Conservation (phyloP, 2,329 filamentous ascomycete genomes). For the Cercospora zeae-maydis region DNA sequence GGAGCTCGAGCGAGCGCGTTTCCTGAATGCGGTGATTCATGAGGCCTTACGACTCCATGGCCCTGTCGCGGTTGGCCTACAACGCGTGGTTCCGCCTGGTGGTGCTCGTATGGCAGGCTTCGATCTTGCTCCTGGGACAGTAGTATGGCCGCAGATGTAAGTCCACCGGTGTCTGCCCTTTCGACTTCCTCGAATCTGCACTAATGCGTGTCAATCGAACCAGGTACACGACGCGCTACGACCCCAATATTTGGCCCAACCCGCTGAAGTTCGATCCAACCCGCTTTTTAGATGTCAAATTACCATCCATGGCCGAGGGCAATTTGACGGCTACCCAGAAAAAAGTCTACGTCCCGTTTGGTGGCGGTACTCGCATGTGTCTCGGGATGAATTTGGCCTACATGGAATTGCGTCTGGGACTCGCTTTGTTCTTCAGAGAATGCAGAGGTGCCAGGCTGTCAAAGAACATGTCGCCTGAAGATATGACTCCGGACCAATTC, state of each 20-base stretch:
- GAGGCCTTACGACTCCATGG: conserved; percentile 41
- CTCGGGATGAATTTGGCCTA: conserved; percentile 22
- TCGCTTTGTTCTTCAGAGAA: conserved; percentile 26
- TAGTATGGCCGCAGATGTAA: conserved; percentile 23
- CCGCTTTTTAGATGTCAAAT: conserved; percentile 19
- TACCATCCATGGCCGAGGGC: conserved; percentile 20
- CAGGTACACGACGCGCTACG: conserved; percentile 22
- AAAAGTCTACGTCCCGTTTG: conserved; percentile 24
- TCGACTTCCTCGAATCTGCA: not conserved
- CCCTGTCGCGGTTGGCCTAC: conserved; percentile 36
- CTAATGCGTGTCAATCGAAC: not conserved
- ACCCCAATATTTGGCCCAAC: conserved; percentile 21
- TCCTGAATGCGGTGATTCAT: conserved; percentile 40
- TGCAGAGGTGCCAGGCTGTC: conserved; percentile 22
- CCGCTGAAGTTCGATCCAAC: conserved; percentile 18
- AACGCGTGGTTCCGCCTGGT: conserved; percentile 38
- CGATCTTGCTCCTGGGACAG: conserved; percentile 18
- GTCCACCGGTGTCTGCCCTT: not conserved
- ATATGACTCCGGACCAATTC: conserved; percentile 22
- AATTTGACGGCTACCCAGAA: conserved; percentile 19
- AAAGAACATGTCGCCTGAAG: conserved; percentile 16
- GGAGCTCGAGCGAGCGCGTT: conserved; percentile 34
- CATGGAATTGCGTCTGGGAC: conserved; percentile 23
- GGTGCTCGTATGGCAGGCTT: conserved; percentile 28
- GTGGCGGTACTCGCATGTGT: conserved; percentile 21